Evolutionary conservation across 805 yeast genomes (phyloP), one percentile per base, ranked within the genome.

Genomic region (Ogataea nitratoaversa): DNA sequence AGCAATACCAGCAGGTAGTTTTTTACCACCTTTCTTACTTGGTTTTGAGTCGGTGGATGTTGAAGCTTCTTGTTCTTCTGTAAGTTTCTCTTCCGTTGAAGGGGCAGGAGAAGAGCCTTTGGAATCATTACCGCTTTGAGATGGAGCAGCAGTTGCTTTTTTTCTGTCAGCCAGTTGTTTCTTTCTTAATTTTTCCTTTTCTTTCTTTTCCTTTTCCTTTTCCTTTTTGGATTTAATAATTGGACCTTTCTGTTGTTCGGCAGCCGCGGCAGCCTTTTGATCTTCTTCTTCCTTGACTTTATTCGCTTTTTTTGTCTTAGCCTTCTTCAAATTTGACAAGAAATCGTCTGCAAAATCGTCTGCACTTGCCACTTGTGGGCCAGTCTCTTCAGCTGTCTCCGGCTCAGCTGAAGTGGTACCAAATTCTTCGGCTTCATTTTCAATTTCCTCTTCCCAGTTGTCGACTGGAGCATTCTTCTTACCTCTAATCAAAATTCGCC

Each of bases 171-270:
- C 95, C 44, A 80, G 77, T 53, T 87, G 95, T 68, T 87, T 89
- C 82, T 91, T 91, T 65, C 81, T 76, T 53, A 82, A 86, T 72
- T 91, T 91, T 60, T 85, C 95, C 50, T 78, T 79, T 63, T 90
- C 96, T 64, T 91, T 95, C 79, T 86, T 87, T 65, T 93, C 95
- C 70, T 82, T 90, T 69, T 91, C 95, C 67, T 84, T 85, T 58
- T 85, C 98, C 67, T 91, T 89, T 76, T 91, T 93, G 42, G 91
- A 79, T 65, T 90, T 88, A 58, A 89, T 72, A 49, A 79, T 75
- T 35, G 91, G 88, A 23, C 77, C 88, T 40, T 57, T 56, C 29
- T 52, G 54, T 40, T 46, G 47, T 24, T 48, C 34, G 11, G 54
- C 44, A 12, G 44, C 44, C 18, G 34, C 39, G 8, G 40, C 36